These are phyloP conservation scores for Gonium pectorale DNA, from an alignment of 139 green algal genomes.

Conservation along the genomic window DNA sequence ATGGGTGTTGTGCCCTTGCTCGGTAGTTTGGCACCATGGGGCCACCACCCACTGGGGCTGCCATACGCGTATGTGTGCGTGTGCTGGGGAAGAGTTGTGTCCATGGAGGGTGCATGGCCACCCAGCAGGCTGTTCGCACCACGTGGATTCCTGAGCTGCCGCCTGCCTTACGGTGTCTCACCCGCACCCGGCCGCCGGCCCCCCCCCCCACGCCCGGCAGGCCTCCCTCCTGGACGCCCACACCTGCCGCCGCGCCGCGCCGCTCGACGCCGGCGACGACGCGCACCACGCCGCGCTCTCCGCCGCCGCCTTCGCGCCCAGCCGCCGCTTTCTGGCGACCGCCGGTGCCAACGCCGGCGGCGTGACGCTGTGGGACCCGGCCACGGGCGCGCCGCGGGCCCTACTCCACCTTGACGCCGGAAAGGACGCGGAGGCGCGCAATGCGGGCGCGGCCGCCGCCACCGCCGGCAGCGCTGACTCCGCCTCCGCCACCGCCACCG, in stretches of 20 bases:
- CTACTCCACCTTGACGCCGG: neutral
- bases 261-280: neutral
- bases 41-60: too few relatives aligned
- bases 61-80: too few relatives aligned
- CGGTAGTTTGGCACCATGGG: too few relatives aligned
- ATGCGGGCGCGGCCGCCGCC: neutral
- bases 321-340: neutral
- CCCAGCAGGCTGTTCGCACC: too few relatives aligned
- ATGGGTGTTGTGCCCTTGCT: neutral
- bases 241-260: neutral
- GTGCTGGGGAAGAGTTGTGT: too few relatives aligned
- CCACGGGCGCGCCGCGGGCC: neutral
- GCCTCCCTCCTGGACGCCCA: slow-evolving; percentile 11
- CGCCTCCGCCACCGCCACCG: neutral
- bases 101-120: too few relatives aligned
- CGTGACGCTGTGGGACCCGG: slow-evolving; percentile 32
- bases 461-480: neutral
- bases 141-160: too few relatives aligned
- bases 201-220: neutral
- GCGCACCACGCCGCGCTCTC: slow-evolving; percentile 23
- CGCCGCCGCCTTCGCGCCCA: neutral
- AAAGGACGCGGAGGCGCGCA: neutral
- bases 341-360: neutral
- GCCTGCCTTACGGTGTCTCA: too few relatives aligned
- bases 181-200: too few relatives aligned